Evolutionary conservation across 495 filamentous ascomycete genomes (phyloP).

Genomic region (Cryomyces minteri): DNA sequence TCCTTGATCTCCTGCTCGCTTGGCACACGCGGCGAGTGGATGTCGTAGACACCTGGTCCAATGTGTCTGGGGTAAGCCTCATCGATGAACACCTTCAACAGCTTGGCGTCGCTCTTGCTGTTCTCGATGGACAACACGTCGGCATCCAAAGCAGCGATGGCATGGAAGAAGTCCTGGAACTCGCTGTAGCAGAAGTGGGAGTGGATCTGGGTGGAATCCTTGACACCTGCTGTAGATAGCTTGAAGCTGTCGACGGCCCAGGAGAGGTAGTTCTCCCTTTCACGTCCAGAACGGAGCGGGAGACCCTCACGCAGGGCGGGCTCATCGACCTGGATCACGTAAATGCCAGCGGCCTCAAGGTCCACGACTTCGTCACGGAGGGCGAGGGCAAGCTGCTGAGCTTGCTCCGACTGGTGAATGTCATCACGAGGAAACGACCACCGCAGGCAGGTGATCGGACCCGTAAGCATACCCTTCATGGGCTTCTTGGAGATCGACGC

Average conservation of each 20-base stretch:
- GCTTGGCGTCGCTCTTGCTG: conserved; percentile 98
- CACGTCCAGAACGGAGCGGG: conserved; percentile 74
- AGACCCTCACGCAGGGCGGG: conserved; percentile 98
- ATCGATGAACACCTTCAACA: conserved; percentile 94
- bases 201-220: conserved; percentile 95
- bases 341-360: conserved; percentile 87
- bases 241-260: conserved; percentile 98
- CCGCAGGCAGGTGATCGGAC: conserved; percentile 91
- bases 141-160: conserved; percentile 92
- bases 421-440: conserved; percentile 99
- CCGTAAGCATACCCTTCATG: conserved; percentile 99
- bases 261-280: conserved; percentile 84
- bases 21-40: conserved; percentile 95
- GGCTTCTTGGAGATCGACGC: conserved; percentile 91
- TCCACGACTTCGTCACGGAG: conserved; percentile 97
- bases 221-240: conserved; percentile 75
- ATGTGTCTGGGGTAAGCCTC: conserved; percentile 94
- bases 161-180: conserved; percentile 99
- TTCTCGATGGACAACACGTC: conserved; percentile 99
- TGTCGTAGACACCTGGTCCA: conserved; percentile 97
- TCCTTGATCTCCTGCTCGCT: conserved; percentile 92
- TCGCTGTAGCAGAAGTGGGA: conserved; percentile 99
- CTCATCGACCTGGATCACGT: conserved; percentile 98
- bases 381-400: conserved; percentile 93
- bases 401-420: conserved; percentile 95